Conservation (phyloP, 202 grass and related monocot genomes). For the Cymbopogon flexuosus region DNA sequence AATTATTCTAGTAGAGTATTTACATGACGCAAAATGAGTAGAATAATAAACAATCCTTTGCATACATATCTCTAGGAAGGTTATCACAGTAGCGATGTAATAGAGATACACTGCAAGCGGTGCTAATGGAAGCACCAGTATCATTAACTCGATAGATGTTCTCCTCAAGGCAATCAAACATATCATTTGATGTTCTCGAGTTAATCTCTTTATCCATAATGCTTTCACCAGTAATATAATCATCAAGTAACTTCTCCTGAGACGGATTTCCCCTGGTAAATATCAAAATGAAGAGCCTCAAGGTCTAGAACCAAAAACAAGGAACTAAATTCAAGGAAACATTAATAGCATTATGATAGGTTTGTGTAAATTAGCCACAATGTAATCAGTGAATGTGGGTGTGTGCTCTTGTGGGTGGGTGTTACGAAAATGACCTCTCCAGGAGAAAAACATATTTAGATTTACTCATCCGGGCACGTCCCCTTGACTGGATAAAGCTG, state of each 20-base stretch:
- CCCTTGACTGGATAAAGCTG: conserved; percentile 92
- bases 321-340: conserved; percentile 17
- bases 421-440: conserved; percentile 55
- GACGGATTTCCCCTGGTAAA: conserved; percentile 64
- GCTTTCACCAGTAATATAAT: conserved; percentile 60
- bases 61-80: conserved; percentile 85
- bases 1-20: conserved; percentile 28
- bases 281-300: conserved; percentile 12
- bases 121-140: conserved; percentile 86
- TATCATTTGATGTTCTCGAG: conserved; percentile 61
- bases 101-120: conserved; percentile 75
- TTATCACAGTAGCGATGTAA: conserved; percentile 77
- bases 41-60: conserved; percentile 21
- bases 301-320: background rate
- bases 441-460: conserved; percentile 83
- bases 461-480: conserved; percentile 77
- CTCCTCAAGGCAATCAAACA: conserved; percentile 75
- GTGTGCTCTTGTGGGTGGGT: background rate
- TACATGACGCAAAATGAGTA: background rate
- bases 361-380: conserved; percentile 3
- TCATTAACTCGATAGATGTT: conserved; percentile 58
- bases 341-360: background rate
- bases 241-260: conserved; percentile 66
- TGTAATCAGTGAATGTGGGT: background rate
- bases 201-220: conserved; percentile 87